Evolutionary conservation across 2,329 filamentous ascomycete species (phyloP).

Genomic region (Xylariaceae sp.): DNA sequence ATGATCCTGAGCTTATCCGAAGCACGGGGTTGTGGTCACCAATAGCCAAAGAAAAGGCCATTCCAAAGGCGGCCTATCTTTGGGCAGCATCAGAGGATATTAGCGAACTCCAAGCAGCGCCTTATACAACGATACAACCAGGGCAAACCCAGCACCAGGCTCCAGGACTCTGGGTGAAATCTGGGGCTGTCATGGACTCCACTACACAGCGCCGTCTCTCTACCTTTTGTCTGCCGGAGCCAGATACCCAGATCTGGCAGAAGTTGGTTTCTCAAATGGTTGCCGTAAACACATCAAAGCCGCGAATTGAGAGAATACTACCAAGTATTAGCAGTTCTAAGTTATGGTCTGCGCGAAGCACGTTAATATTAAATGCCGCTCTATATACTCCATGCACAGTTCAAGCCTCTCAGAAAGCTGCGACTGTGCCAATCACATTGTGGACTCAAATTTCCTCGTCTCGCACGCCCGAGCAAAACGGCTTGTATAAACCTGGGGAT

Average conservation of each 20-base stretch:
- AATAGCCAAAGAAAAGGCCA: neutral
- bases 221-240: slow-evolving; percentile 14
- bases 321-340: slow-evolving; percentile 7
- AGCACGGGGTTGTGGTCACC: slow-evolving; percentile 48
- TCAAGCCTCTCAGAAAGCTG: neutral
- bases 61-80: neutral
- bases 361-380: too few species aligned
- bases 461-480: neutral
- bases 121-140: neutral
- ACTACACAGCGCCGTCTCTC: neutral
- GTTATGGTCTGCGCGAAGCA: slow-evolving; percentile 7
- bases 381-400: too few species aligned
- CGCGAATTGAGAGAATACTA: neutral
- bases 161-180: slow-evolving; percentile 9
- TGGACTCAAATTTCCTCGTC: slow-evolving; percentile 1
- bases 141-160: neutral
- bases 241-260: slow-evolving; percentile 11
- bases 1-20: slow-evolving; percentile 43
- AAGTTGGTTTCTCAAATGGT: neutral
- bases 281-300: slow-evolving; percentile 2
- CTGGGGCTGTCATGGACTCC: neutral
- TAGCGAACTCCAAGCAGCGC: neutral
- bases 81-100: slow-evolving; percentile 4
- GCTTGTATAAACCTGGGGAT: neutral
- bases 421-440: neutral